Base-by-base conservation (phyloP, 2,329 filamentous ascomycete species). In the Talaromyces pinophilus region DNA sequence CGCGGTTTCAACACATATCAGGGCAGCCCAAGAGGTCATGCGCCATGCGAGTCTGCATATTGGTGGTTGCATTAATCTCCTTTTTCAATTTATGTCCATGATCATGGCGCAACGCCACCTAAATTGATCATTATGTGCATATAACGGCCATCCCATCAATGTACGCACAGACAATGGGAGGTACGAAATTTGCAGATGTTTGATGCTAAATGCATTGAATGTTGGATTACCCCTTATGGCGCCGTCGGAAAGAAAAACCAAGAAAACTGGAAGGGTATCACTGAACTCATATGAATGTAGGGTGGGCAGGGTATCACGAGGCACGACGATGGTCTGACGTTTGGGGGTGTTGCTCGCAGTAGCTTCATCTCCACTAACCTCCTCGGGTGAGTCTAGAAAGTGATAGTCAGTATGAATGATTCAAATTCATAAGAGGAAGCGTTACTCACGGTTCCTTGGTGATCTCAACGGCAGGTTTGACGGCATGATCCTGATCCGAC, bases 391-490 rank as follows among this genome's bases (percentile, higher is more conserved):
- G 65, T 17, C 67, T 69, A 63, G 13, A 35, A 40, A 44, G n/a
- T 28, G 38, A 60, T n/a, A 1, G 19, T 61, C 35, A 59, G 48
- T 57, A 64, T 22, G 3, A 13, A 57, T 40, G 2, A 38, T 38
- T 5, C 28, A 10, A 30, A 42, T 7, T 25, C 22, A 63, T 5
- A 19, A 40, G 28, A 28, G 10, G 10, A 19, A 42, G n/a, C 15
- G 17, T 19, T 25, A 73, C 77, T 74, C 42, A 78, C 76, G 72
- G 71, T 70, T 77, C 76, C 66, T 74, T 76, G 6, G 74, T 76
- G 19, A 78, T 78, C 68, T 78, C 76, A 52, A 77, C 76, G 6
- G 70, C 72, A 62, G 69, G 67, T n/a, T 62, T 67, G 5, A 61
- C 57, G 44, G 35, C 25, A 44, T 63, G 48, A 28, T 69, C 67